A percentile compares a stretch with the other conserved stretches of the same genome.
Conservation (phyloP, 148 eudicot genomes). For the Polygonum maritimum region DNA sequence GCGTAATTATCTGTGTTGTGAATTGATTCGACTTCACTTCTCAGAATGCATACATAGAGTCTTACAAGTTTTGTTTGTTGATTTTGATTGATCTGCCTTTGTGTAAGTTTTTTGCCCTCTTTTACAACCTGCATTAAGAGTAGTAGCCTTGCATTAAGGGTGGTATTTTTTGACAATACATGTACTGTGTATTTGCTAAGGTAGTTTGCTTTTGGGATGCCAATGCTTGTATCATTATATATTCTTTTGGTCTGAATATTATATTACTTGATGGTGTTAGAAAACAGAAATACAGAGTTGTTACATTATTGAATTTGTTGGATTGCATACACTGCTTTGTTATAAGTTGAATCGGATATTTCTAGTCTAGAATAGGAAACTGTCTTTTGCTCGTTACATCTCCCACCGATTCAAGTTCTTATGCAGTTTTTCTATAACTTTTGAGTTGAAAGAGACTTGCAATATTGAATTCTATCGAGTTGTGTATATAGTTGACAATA, state of each 20-base stretch:
- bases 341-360: too few species aligned
- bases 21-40: background rate
- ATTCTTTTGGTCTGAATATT: background rate
- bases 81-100: background rate
- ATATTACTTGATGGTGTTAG: background rate
- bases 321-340: too few species aligned
- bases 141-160: background rate
- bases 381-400: too few species aligned
- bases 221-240: background rate
- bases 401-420: too few species aligned
- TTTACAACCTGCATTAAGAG: background rate
- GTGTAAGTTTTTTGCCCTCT: background rate
- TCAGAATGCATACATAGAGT: background rate
- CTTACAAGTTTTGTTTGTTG: background rate
- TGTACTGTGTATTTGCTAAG: background rate
- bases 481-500: too few species aligned
- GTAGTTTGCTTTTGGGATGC: background rate
- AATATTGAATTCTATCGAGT: too few species aligned
- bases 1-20: slow-evolving; percentile 17
- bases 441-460: too few species aligned
- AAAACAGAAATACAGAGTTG: background rate
- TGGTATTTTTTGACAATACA: background rate
- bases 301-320: background rate
- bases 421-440: too few species aligned
- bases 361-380: too few species aligned